Evolutionary conservation across 1,139 yeast species (phyloP), one percentile per base, ranked within the genome.

Genomic region (Blastobotrys ciferrii): DNA sequence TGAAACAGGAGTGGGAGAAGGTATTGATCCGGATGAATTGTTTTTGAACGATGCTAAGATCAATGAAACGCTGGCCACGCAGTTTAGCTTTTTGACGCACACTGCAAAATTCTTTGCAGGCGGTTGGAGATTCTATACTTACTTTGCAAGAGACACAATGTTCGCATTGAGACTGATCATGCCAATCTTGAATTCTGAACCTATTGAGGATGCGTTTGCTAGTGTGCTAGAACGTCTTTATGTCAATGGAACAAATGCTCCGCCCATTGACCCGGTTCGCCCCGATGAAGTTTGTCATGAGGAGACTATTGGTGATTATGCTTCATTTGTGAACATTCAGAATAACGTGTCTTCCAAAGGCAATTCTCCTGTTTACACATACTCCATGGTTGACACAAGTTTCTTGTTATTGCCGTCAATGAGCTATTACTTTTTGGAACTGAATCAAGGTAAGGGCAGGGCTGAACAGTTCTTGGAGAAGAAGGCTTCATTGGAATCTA

Each of bases 211-310:
- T 20, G 43, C 50, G n/a, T 33, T 48, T 20, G 30, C 51, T 13
- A 32, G 46, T 17, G 52, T 49, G 9, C 46, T 49, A 2, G 52
- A 49, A 30, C 42, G 52, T 11, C 39, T 49, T 11, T 49, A 47
- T 23, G 51, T 47, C 32, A 49, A 49, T 19, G 51, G 51, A 30
- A 49, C 52, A 6, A 49, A 49, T 28, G 43, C 52, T 2, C 43
- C 52, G 4, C 50, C 52, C 4, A 40, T 20, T 9, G 50, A 49
- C 17, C 51, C 51, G 12, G 39, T 49, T 17, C 7, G 19, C 11
- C 45, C 35, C n/a, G 52, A 51, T 3, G 52, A 49, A 30, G 52
- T 49, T 7, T 49, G 52, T 43, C 52, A 49, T 40, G 52, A 49
- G 40, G 52, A 49, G 32, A 49, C 51, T 4, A 39, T 49, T 30